These are phyloP conservation scores for Melocanna baccifera DNA, from an alignment of 176 grass and related monocot species.

Conservation along the genomic window DNA sequence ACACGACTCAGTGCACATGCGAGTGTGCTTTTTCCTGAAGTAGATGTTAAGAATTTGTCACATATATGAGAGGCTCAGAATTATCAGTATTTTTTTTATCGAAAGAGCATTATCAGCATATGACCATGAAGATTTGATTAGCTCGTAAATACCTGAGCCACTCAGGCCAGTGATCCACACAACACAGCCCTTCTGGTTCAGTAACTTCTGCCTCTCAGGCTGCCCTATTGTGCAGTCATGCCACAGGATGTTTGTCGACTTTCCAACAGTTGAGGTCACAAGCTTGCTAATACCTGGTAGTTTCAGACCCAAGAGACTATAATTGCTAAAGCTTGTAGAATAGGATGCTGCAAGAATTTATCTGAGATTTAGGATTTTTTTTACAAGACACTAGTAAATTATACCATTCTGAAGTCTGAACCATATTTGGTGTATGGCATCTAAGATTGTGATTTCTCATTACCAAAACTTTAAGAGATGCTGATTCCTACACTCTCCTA, in stretches of 20 bases:
- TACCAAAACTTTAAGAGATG: background rate
- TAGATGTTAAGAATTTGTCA: background rate
- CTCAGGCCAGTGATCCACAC: conserved; percentile 86
- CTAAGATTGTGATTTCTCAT: background rate
- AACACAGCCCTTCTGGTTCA: conserved; percentile 75
- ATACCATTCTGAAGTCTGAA: background rate
- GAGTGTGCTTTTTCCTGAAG: conserved; percentile 68
- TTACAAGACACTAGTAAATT: background rate
- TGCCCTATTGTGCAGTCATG: conserved; percentile 64
- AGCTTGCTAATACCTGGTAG: conserved; percentile 22
- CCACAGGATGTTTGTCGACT: conserved; percentile 70
- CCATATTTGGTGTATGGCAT: background rate
- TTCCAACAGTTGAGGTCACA: conserved; percentile 41
- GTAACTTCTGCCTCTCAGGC: conserved; percentile 47
- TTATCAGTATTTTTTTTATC: background rate
- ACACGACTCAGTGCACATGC: conserved; percentile 59
- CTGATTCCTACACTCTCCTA: background rate
- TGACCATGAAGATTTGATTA: background rate
- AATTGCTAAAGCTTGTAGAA: background rate
- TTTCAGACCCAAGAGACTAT: background rate
- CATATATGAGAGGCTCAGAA: background rate
- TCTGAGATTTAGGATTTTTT: background rate
- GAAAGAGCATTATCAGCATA: background rate
- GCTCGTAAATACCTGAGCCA: conserved; percentile 52
- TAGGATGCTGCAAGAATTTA: background rate